Conservation (phyloP, 1,284 basidiomycete genomes). For the Rhodotorula sp. region DNA sequence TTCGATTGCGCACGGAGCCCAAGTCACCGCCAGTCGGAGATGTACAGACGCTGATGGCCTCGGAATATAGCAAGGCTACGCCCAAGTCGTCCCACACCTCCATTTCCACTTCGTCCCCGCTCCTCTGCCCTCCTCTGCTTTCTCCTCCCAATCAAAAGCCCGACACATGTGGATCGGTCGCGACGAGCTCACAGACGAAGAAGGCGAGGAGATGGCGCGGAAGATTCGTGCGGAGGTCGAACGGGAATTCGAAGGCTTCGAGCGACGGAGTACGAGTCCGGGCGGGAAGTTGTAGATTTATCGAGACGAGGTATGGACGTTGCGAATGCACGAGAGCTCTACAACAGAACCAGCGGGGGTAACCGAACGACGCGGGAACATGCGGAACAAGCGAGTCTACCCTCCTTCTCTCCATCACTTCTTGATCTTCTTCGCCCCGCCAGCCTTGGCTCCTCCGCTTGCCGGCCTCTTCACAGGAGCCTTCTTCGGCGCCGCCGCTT, state of each 20-base stretch:
- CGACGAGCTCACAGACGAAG: too few species aligned
- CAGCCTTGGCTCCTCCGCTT: neutral
- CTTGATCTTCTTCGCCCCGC: conserved; percentile 7
- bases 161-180: neutral
- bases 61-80: conserved; percentile 62
- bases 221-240: too few species aligned
- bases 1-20: neutral
- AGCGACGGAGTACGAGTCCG: too few species aligned
- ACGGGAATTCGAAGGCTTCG: too few species aligned
- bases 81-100: conserved; percentile 75
- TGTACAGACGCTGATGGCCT: neutral
- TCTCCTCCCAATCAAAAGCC: neutral
- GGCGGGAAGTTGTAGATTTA: neutral
- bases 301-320: neutral
- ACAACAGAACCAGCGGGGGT: neutral
- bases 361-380: neutral
- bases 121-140: neutral
- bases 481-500: neutral
- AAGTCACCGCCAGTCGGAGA: neutral
- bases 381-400: neutral
- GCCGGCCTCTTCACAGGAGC: neutral
- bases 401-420: neutral
- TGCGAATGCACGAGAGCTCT: neutral
- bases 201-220: too few species aligned
- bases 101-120: conserved; percentile 78